Base-by-base conservation (phyloP, 1,284 basidiomycete species). In the Rhodotorula sp. region DNA sequence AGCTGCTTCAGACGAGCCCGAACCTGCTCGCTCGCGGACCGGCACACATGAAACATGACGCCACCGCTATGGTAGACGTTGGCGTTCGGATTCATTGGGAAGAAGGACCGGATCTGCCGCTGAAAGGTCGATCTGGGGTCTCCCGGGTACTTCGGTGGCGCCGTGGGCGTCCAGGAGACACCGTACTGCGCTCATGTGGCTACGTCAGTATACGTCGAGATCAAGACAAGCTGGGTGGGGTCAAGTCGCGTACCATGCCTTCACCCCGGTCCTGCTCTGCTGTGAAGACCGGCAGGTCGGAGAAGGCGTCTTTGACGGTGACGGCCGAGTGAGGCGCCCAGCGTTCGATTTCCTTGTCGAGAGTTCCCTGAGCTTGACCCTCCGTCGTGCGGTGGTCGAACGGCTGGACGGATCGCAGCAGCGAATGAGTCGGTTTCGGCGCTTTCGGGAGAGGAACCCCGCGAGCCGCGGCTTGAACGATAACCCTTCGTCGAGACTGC, bases 1-100 rank as follows among this genome's bases (percentile, higher is more conserved):
- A 34, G 16, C 12, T 31, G 4, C 34, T 3, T 23, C 15, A 67
- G 31, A 0, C 69, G 49, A 10, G 31, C 5, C 5, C 61, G 61
- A 10, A 39, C 21, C 3, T 16, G 16, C 21, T 64, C 8, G 7
- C 14, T 18, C 5, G 64, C n/a, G 7, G 57, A 29, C 3, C 29
- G n/a, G 31, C 61, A 64, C 14, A 70, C n/a, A 16, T 70, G 69
- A 12, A 60, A 62, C 21, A 65, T 64, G 16, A 57, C 20, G 31
- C 60, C 64, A 16, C n/a, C 31, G 29, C 34, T 59, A 16, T 47
- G n/a, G 26, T 20, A 34, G 29, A 49, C 12, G 23, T 15, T 29
- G 47, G 14, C 20, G 5, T 31, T 34, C 57, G 21, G 23, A 8
- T 58, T 3, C 29, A 23, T n/a, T 4, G 39, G 18, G 56, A 29